Percentiles rank a stretch among this genome's conserved stretches.
Evolutionary conservation across 129 eudicot genomes (phyloP).

Genomic region (Flaveria sonorensis): DNA sequence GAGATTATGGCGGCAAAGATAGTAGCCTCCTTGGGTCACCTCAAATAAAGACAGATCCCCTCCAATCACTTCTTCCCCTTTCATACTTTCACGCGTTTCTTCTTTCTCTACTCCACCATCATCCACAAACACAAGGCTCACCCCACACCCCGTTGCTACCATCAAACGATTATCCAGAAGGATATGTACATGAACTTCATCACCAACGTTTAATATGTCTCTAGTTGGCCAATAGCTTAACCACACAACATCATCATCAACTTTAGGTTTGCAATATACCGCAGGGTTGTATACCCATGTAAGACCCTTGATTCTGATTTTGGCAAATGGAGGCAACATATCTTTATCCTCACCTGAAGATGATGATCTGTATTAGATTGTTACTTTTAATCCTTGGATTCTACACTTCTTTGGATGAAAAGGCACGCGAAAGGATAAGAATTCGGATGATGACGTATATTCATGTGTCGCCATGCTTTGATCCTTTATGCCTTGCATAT

Average conservation of each 20-base stretch:
- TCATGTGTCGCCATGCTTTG: neutral
- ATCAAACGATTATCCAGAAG: neutral
- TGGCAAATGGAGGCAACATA: neutral
- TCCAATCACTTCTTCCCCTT: slow-evolving; percentile 11
- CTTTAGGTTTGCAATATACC: slow-evolving; percentile 4
- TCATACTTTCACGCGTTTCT: neutral
- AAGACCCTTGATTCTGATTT: slow-evolving; percentile 10
- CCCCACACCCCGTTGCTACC: neutral
- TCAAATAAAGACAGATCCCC: slow-evolving; percentile 20
- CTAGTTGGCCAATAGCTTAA: slow-evolving; percentile 37
- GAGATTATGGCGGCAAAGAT: slow-evolving; percentile 16
- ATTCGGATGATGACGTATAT: neutral
- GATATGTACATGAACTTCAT: slow-evolving; percentile 19
- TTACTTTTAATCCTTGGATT: slow-evolving; percentile 9
- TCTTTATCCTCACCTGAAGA: neutral
- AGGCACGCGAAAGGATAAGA: slow-evolving; percentile 6
- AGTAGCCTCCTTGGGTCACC: slow-evolving; percentile 7
- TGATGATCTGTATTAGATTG: neutral
- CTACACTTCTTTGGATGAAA: neutral
- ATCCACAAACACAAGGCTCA: slow-evolving; percentile 22
- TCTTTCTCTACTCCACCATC: slow-evolving; percentile 1
- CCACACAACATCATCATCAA: slow-evolving; percentile 28
- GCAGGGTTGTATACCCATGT: slow-evolving; percentile 13
- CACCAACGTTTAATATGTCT: neutral
- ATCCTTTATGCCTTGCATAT: slow-evolving; percentile 2